These are phyloP conservation scores for Tetrahymena thermophila DNA, from an alignment of 73 alveolate genomes.

Conservation along the genomic window DNA sequence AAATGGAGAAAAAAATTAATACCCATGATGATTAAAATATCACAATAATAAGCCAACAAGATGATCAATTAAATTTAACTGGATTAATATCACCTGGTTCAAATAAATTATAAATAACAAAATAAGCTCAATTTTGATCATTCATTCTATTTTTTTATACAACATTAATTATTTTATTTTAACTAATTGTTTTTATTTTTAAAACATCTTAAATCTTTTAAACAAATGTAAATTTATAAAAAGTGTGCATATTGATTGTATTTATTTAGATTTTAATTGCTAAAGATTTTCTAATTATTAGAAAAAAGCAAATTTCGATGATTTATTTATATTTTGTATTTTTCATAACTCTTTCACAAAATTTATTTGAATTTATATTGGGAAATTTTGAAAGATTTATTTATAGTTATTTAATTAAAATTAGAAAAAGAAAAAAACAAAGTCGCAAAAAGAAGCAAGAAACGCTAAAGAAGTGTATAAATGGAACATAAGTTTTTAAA, in stretches of 20 bases:
- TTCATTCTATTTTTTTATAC: too few species aligned
- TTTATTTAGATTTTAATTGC: too few species aligned
- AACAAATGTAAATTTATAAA: too few species aligned
- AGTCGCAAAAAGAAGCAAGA: not conserved
- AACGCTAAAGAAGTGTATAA: not conserved
- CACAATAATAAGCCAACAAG: not conserved
- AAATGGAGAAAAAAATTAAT: not conserved
- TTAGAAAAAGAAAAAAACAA: not conserved
- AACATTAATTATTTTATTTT: too few species aligned
- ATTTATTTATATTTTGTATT: too few species aligned
- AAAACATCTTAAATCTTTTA: too few species aligned
- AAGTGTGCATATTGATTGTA: too few species aligned
- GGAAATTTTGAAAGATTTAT: not conserved
- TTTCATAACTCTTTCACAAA: too few species aligned
- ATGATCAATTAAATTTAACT: not conserved
- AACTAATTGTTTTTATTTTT: too few species aligned
- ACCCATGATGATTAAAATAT: not conserved
- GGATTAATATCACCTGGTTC: not conserved
- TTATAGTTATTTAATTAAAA: not conserved
- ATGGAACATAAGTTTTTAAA: not conserved
- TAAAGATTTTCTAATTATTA: too few species aligned
- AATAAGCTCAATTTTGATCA: not conserved
- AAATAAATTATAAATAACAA: not conserved
- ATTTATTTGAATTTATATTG: not conserved
- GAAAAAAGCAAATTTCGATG: too few species aligned